A percentile compares a stretch with the other conserved stretches of the same genome.
Conservation (phyloP, 352 stramenopile species). For the Phytophthora fragariae region DNA sequence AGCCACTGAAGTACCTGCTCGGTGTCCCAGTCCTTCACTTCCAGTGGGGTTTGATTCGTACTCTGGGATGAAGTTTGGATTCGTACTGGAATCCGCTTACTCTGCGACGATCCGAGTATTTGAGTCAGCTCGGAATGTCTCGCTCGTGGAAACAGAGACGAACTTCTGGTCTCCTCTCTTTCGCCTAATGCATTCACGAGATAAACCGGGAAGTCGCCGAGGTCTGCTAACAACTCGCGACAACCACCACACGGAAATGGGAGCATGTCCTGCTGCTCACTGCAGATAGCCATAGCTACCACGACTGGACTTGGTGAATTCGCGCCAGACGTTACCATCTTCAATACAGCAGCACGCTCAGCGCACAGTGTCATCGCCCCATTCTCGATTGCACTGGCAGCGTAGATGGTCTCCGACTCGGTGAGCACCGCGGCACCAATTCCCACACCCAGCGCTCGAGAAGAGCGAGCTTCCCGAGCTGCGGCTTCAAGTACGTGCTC, state of each 20-base stretch:
- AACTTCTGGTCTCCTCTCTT: slow-evolving; percentile 65
- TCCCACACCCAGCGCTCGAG: slow-evolving; percentile 37
- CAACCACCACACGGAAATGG: slow-evolving; percentile 72
- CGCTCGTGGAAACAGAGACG: slow-evolving; percentile 62
- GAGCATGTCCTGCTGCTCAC: slow-evolving; percentile 55
- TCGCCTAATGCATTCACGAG: slow-evolving; percentile 61
- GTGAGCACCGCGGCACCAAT: slow-evolving; percentile 70
- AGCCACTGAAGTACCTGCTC: slow-evolving; percentile 68
- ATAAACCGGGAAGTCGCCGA: slow-evolving; percentile 81
- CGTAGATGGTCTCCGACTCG: slow-evolving; percentile 49
- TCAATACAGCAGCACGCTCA: slow-evolving; percentile 62
- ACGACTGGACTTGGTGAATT: slow-evolving; percentile 30
- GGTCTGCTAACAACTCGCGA: slow-evolving; percentile 72
- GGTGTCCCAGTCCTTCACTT: slow-evolving; percentile 63
- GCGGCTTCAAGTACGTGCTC: slow-evolving; percentile 67
- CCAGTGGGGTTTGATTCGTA: slow-evolving; percentile 23
- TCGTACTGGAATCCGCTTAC: background rate
- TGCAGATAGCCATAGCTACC: slow-evolving; percentile 64
- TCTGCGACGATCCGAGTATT: slow-evolving; percentile 6
- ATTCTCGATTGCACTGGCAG: slow-evolving; percentile 50
- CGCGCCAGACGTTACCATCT: slow-evolving; percentile 41
- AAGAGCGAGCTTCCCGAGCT: slow-evolving; percentile 35
- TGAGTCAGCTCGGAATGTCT: slow-evolving; percentile 40
- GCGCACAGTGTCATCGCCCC: slow-evolving; percentile 56
- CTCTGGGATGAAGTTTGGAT: background rate